Base-by-base conservation (phyloP, 2,329 filamentous ascomycete genomes). In the Tolypocladium ophioglossoides region DNA sequence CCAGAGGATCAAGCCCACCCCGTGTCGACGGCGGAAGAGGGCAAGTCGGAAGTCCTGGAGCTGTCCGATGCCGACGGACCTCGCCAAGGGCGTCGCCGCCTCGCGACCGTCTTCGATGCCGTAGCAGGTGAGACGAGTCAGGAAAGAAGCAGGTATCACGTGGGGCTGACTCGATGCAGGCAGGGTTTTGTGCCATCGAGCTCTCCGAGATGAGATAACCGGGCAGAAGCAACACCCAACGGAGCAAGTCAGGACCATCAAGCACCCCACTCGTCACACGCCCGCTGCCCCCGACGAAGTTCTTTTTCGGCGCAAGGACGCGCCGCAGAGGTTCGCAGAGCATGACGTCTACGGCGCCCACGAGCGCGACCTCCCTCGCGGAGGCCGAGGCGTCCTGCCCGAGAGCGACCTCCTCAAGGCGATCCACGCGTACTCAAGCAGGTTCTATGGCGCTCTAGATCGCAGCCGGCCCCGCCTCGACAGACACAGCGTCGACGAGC, bases 331-430 rank as follows among this genome's bases (percentile, higher is more conserved):
- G 52, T 89, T 83, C 63, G 79, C 79, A 53, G 87, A 91, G 68
- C 77, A 82, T 56, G 87, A 91, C 67, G 75, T 86, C 57, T 91
- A 91, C 70, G 82, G 80, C 61, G 79, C 84, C 4, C 78, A 86
- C 64, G 79, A 83, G 54, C 67, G 74, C 34, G 68, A 82, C n/a
- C 70, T 82, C 16, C 72, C 72, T 3, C 69, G 72, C 14, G 73
- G 74, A 32, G 74, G 74, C 2, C 69, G 67, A n/a, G 68, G 64
- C 50, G 64, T 73, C 10, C 72, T 91, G 18, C 88, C 88, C 6
- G 78, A 84, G 41, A 84, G 83, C 55, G 85, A 89, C 60, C 72
- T 91, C 49, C 72, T 91, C 53, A 85, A 84, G 65, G 79, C 82
- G 0, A 66, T 90, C 5, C 87, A 91, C 68, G 71, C 72, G 32